Evolutionary conservation across 306 rosid species (phyloP), one percentile per base, ranked within the genome.

Genomic region (Prinsepia uniflora): DNA sequence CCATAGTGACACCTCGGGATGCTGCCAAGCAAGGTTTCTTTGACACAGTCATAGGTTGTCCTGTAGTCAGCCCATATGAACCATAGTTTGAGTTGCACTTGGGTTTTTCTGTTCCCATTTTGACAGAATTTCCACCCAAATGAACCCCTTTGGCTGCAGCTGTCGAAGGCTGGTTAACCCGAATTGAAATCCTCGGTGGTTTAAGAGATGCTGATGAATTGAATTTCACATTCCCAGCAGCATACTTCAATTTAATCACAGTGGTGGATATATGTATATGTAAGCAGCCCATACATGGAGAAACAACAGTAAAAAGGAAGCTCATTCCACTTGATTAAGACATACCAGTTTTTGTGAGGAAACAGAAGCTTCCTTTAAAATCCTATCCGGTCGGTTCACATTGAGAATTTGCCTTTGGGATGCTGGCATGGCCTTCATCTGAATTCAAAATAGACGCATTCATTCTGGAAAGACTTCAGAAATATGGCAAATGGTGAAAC

Each of bases 171-270:
- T 63, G 64, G 63, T 60, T 75, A 67, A 18, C 43, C 55, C 63
- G n/a, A 67, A 70, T 70, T 18, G 70, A 59, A 49, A 77, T 58
- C 84, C 79, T 86, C 5, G 77, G 80, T 18, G 83, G 84, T 75
- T 82, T 82, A 57, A 48, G 81, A 68, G 71, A 74, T 20, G 80
- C 69, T 34, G 84, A 40, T 44, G 78, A n/a, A 53, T 65, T 69
- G n/a, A 41, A 39, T 56, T 80, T 76, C 65, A 62, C 79, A 65
- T 63, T 68, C 78, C 60, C 81, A 55, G 76, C 73, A 56, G 64
- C 50, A 64, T 17, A 72, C 86, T 84, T 75, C 73, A 65, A 30
- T 66, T 65, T 56, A 58, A 24, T 34, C 58, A 72, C 36, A 30
- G 36, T 30, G 36, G 36, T 30, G 1, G 36, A 30, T 30, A 30